Percentiles rank a stretch among this genome's conserved stretches.
Conservation (phyloP, 768 basidiomycete species). For the Boletus sp. region DNA sequence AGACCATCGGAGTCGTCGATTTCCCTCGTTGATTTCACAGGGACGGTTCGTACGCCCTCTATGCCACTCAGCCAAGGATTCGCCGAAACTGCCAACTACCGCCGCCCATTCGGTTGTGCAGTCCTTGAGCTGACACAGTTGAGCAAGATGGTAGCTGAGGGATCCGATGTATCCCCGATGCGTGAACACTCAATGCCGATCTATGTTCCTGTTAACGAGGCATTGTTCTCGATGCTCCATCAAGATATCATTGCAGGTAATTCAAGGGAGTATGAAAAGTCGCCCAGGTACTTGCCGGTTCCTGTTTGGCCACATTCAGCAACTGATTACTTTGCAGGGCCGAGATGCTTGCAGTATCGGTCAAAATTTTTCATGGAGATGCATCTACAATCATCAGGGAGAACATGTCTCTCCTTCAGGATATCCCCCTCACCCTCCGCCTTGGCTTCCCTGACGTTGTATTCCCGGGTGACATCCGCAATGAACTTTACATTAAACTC, state of each 20-base stretch:
- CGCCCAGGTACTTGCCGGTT: constrained; percentile 54
- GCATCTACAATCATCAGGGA: constrained; percentile 70
- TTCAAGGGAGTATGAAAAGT: constrained; percentile 77
- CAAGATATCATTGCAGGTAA: constrained; percentile 88
- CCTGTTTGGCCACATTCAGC: background rate
- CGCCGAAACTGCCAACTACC: constrained; percentile 49
- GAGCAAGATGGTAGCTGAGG: constrained; percentile 61
- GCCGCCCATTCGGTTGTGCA: constrained; percentile 95
- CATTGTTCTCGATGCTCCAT: constrained; percentile 88
- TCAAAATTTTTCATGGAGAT: constrained; percentile 88
- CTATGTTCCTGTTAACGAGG: constrained; percentile 77
- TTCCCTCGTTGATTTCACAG: constrained; percentile 35
- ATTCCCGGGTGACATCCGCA: constrained; percentile 87
- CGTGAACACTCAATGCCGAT: constrained; percentile 87
- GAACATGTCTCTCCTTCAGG: constrained; percentile 79
- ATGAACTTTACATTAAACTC: constrained; percentile 93
- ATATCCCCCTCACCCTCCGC: constrained; percentile 76
- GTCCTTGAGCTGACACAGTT: constrained; percentile 82
- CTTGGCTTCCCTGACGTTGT: constrained; percentile 97
- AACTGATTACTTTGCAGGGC: constrained; percentile 48
- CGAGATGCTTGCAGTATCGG: constrained; percentile 78
- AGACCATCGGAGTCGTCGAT: constrained; percentile 54
- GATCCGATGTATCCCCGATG: constrained; percentile 56
- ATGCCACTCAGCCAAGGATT: constrained; percentile 27
- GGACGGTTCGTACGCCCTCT: constrained; percentile 10